Conservation (phyloP, 208 protist genomes). For the Leishmania arabica region DNA sequence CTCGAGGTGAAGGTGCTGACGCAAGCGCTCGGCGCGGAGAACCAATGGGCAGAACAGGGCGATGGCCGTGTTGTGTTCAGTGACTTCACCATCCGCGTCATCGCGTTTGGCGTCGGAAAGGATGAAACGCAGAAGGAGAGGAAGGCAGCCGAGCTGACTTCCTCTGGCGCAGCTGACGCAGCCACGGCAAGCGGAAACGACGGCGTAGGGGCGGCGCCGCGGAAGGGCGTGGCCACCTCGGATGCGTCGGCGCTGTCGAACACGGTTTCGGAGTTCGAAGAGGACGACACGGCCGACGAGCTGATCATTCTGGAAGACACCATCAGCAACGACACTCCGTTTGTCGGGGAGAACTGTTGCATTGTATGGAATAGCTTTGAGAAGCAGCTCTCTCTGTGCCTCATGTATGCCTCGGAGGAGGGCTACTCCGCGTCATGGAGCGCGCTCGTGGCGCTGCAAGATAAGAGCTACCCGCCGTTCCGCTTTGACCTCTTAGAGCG, state of each 20-base stretch:
- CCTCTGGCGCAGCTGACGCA: neutral
- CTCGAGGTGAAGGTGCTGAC: slow-evolving; percentile 77
- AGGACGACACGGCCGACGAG: slow-evolving; percentile 25
- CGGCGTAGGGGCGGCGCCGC: neutral
- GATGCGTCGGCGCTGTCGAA: slow-evolving; percentile 1
- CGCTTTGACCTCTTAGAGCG: slow-evolving; percentile 54
- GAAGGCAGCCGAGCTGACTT: neutral
- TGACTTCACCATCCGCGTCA: slow-evolving; percentile 68
- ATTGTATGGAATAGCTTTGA: slow-evolving; percentile 90
- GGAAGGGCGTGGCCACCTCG: neutral
- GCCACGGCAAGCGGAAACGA: neutral
- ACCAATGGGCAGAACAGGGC: slow-evolving; percentile 70
- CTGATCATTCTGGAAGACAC: slow-evolving; percentile 70
- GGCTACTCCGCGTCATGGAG: slow-evolving; percentile 78
- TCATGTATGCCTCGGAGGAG: slow-evolving; percentile 79
- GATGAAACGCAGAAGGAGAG: slow-evolving; percentile 13
- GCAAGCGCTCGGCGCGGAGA: slow-evolving; percentile 68
- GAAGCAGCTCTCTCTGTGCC: slow-evolving; percentile 71
- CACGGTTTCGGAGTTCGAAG: slow-evolving; percentile 29
- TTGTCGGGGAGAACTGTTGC: slow-evolving; percentile 85
- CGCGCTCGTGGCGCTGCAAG: slow-evolving; percentile 69
- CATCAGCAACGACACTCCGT: slow-evolving; percentile 74
- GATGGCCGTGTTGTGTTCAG: slow-evolving; percentile 64
- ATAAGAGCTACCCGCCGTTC: slow-evolving; percentile 65
- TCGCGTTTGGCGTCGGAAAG: slow-evolving; percentile 7